Evolutionary conservation across 257 asterid genomes (phyloP), one percentile per base, ranked within the genome.

Genomic region (Nicotiana tomentosiformis): DNA sequence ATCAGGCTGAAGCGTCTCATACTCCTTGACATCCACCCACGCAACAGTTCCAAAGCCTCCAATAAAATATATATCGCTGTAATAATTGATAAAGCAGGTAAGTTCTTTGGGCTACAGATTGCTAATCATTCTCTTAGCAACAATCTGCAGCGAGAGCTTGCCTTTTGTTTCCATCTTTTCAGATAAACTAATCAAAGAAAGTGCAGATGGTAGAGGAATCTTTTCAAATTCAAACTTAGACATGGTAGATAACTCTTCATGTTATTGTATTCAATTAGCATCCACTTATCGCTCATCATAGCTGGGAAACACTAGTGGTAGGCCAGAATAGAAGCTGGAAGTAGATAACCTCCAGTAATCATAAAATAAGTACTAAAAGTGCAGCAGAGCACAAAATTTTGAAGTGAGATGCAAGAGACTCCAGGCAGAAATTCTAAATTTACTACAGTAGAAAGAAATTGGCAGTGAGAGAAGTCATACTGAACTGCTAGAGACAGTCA

Each of bases 11-110:
- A 93, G 85, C 81, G 90, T 80, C 88, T 96, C 99, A 8, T 96
- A 96, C 83, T 96, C 99, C 84, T 92, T 90, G 77, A 94, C 95
- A 83, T 94, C 93, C 68, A 96, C 94, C 99, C 98, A 96, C 83
- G 98, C 98, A 81, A 96, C 98, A 64, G 99, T 96, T 67, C 98
- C 99, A 83, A 94, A 96, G 84, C 99, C 99, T 84, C 99, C 98
- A 39, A 96, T 93, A 85, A 96, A 96, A 88, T 96, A 94, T 89
- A 96, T 91, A 87, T 96, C 99, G 86, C 99, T 96, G 95, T 66
- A 72, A 74, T 51, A 51, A 51, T 49, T 26, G 62, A 74, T 74
- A 51, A 74, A 74, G 80, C 26, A 49, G 53, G 80, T 74, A 49
- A 74, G 64, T 26, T 74, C 29, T 49, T 51, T 74, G 43, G 14